These are phyloP conservation scores for Trichoderma harzianum DNA, from an alignment of 2,329 filamentous ascomycete species.

Conservation along the genomic window DNA sequence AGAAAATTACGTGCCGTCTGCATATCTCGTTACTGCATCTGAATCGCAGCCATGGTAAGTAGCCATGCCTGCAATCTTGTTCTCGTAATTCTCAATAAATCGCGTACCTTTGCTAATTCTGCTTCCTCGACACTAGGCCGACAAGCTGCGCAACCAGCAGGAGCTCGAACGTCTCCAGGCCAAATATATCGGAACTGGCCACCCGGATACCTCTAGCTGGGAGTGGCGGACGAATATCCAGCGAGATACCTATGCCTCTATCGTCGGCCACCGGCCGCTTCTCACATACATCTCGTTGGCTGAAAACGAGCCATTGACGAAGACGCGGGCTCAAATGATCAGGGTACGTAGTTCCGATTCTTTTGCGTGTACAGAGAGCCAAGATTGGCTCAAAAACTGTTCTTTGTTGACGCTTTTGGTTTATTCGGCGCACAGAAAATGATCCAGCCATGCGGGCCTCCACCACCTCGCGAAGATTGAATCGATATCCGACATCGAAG, in stretches of 20 bases:
- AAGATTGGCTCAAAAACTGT: background rate
- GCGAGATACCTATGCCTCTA: constrained; percentile 86
- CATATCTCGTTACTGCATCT: too few relatives aligned
- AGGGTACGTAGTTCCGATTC: constrained; percentile 48
- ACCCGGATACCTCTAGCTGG: constrained; percentile 94
- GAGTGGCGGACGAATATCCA: constrained; percentile 96
- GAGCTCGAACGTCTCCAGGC: constrained; percentile 96
- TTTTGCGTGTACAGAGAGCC: too few relatives aligned
- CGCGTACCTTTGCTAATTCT: background rate
- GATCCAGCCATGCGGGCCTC: constrained; percentile 59
- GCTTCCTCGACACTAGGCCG: constrained; percentile 56
- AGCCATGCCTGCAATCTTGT: background rate
- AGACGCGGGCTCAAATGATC: constrained; percentile 75
- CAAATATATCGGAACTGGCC: constrained; percentile 92
- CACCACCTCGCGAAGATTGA: constrained; percentile 54
- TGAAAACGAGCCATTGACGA: constrained; percentile 78
- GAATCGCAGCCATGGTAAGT: background rate
- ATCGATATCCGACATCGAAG: constrained; percentile 30
- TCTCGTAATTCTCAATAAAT: background rate
- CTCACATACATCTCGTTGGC: constrained; percentile 87
- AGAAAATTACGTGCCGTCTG: background rate
- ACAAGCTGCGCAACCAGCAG: constrained; percentile 96
- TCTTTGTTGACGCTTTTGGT: constrained; percentile 14
- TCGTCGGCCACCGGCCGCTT: constrained; percentile 84
- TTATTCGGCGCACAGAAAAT: constrained; percentile 52